These are phyloP conservation scores for Paramecium pentaurelia DNA, from an alignment of 73 alveolate genomes.

Conservation along the genomic window DNA sequence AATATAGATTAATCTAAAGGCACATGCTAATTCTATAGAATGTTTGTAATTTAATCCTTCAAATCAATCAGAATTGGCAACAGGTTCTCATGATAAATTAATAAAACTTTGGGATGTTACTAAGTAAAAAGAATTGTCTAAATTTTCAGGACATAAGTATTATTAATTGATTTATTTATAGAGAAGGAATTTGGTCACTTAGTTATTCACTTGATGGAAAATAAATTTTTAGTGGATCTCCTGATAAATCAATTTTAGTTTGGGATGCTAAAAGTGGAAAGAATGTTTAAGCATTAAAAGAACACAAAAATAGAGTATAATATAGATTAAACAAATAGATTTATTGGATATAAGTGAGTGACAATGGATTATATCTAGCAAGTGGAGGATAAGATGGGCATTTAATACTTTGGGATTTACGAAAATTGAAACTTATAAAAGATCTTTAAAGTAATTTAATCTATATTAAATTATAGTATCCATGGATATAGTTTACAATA, in stretches of 20 bases:
- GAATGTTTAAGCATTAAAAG: background rate
- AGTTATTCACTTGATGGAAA: constrained; percentile 28
- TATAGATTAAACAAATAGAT: background rate
- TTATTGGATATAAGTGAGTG: background rate
- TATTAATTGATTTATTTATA: background rate
- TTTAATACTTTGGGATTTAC: constrained; percentile 17
- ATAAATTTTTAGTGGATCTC: constrained; percentile 22
- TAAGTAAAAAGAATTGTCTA: background rate
- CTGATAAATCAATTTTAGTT: background rate
- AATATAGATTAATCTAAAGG: background rate
- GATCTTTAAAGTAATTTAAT: background rate
- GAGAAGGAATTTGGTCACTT: background rate
- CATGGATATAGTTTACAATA: background rate
- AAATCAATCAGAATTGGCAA: background rate
- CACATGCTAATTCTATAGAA: background rate
- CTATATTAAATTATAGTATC: background rate
- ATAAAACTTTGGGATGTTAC: constrained; percentile 30
- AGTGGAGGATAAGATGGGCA: constrained; percentile 50
- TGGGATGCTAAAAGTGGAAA: constrained; percentile 33
- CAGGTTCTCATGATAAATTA: constrained; percentile 24
- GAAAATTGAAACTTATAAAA: background rate
- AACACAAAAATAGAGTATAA: background rate
- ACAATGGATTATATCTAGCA: constrained; percentile 11
- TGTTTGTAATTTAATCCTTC: background rate
- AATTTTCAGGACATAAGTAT: constrained; percentile 6